Percentiles rank a stretch among this genome's conserved stretches.
Evolutionary conservation across 208 protist genomes (phyloP).

Genomic region (Trichomonas tenax): DNA sequence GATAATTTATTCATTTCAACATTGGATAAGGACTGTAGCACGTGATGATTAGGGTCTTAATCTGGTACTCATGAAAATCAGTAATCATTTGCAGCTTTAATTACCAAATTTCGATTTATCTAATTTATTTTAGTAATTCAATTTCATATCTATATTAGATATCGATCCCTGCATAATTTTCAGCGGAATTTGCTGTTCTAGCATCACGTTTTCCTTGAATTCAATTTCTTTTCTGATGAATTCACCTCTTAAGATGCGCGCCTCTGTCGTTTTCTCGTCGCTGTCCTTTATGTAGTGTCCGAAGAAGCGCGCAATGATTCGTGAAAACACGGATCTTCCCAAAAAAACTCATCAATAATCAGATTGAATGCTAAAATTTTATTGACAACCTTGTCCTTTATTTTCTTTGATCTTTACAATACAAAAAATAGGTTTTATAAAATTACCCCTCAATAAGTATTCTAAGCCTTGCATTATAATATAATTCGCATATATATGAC

Average conservation of each 20-base stretch:
- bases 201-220: not conserved
- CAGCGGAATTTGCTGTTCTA: not conserved
- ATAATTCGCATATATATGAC: too few relatives aligned
- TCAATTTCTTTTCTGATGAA: not conserved
- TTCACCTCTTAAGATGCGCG: not conserved
- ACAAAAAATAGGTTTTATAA: too few relatives aligned
- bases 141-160: not conserved
- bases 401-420: too few relatives aligned
- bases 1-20: not conserved
- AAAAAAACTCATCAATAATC: not conserved
- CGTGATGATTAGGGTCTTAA: not conserved
- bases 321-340: not conserved
- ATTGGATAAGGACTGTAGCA: not conserved
- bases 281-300: not conserved
- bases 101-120: not conserved
- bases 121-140: not conserved
- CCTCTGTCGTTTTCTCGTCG: not conserved
- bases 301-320: not conserved
- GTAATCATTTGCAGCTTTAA: not conserved
- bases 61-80: not conserved
- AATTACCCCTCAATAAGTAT: too few relatives aligned
- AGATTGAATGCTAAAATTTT: too few relatives aligned
- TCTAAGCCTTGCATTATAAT: too few relatives aligned
- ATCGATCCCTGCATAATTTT: not conserved
- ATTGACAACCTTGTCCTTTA: too few relatives aligned